Evolutionary conservation across 208 protist species (phyloP).

Genomic region (Acanthamoeba lenticulata): DNA sequence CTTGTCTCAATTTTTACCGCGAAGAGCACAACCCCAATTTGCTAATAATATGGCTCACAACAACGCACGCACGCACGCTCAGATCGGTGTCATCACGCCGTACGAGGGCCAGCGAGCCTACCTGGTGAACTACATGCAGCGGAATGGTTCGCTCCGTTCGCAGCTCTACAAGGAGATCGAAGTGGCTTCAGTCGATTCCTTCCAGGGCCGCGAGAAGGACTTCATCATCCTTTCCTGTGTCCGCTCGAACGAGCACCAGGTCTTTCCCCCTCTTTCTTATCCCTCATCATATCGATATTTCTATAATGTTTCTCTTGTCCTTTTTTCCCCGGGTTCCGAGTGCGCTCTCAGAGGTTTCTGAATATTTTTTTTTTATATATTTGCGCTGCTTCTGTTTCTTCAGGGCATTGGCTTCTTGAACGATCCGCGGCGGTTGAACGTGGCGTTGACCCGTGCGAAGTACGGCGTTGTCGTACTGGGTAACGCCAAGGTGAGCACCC

Average conservation of each 20-base stretch:
- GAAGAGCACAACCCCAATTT: no score
- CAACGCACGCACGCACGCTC: no score
- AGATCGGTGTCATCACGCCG: constrained; percentile 98
- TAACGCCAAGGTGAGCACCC: constrained; percentile 93
- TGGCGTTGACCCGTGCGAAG: constrained; percentile 96
- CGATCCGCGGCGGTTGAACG: constrained; percentile 96
- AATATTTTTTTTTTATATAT: neutral
- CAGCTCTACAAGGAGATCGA: constrained; percentile 88
- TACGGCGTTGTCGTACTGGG: constrained; percentile 97
- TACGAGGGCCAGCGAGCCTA: constrained; percentile 97
- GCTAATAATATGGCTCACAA: no score
- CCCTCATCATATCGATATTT: neutral
- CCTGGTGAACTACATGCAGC: constrained; percentile 90
- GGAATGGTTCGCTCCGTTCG: constrained; percentile 85
- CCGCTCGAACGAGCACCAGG: constrained; percentile 93
- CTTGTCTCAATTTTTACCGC: neutral
- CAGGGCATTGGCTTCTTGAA: constrained; percentile 96
- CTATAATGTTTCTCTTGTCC: neutral
- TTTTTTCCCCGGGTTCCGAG: no score
- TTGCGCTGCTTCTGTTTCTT: neutral
- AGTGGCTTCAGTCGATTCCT: constrained; percentile 94
- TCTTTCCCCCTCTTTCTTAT: constrained; percentile 1
- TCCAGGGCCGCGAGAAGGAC: constrained; percentile 98
- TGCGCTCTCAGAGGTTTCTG: neutral
- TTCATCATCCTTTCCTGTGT: constrained; percentile 98